These are phyloP conservation scores for Ilex aquifolium DNA, from an alignment of 257 asterid genomes.

Conservation along the genomic window DNA sequence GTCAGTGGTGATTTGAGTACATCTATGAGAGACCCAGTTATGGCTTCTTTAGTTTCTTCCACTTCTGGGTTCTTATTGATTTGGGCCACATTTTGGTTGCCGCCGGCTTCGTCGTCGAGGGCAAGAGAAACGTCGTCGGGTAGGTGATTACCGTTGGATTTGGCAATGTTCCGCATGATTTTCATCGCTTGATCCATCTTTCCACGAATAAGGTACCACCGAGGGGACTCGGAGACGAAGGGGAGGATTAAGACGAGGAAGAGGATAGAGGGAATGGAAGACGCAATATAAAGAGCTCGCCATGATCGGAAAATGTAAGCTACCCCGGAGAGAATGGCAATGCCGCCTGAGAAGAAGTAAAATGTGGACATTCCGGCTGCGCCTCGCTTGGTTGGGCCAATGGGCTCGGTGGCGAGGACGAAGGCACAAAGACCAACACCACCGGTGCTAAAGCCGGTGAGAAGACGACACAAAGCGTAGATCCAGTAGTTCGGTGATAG, in stretches of 20 bases:
- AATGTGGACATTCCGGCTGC: constrained; percentile 84
- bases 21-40: constrained; percentile 57
- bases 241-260: constrained; percentile 50
- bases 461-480: constrained; percentile 56
- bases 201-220: constrained; percentile 78
- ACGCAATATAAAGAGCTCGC: constrained; percentile 65
- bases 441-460: constrained; percentile 88
- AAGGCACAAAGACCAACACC: constrained; percentile 87
- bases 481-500: constrained; percentile 51
- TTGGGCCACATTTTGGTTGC: background rate
- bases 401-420: constrained; percentile 85
- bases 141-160: constrained; percentile 35
- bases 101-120: constrained; percentile 43
- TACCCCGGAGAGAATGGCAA: constrained; percentile 56
- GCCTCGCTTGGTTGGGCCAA: constrained; percentile 73
- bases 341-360: constrained; percentile 86
- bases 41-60: constrained; percentile 21
- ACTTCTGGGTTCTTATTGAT: background rate
- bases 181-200: constrained; percentile 38
- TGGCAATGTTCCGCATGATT: constrained; percentile 57
- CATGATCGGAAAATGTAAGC: constrained; percentile 61
- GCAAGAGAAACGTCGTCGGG: constrained; percentile 45
- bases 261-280: constrained; percentile 59
- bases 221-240: constrained; percentile 74
- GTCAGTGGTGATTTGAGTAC: constrained; percentile 50